Evolutionary conservation across 129 eudicot genomes (phyloP).

Genomic region (Tagetes patula): DNA sequence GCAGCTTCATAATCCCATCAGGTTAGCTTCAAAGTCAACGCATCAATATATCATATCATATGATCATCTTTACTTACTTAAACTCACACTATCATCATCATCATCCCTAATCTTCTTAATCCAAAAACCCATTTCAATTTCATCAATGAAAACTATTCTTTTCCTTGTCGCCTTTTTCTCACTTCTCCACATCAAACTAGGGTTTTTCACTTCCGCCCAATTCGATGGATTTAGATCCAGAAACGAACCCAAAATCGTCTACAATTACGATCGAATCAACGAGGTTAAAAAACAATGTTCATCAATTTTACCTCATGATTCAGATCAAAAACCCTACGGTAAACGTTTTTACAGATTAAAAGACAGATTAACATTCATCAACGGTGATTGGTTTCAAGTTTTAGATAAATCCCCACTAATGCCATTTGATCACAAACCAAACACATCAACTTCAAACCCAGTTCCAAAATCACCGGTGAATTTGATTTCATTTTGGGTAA

Average conservation of each 20-base stretch:
- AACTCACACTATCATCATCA: background rate
- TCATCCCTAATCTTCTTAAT: slow-evolving; percentile 12
- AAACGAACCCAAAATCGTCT: slow-evolving; percentile 37
- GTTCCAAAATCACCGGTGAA: slow-evolving; percentile 54
- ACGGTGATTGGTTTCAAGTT: slow-evolving; percentile 94
- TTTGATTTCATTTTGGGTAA: slow-evolving; percentile 73
- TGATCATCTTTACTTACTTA: background rate
- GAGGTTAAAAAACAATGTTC: slow-evolving; percentile 68
- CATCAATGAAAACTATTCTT: slow-evolving; percentile 37
- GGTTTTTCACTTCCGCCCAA: slow-evolving; percentile 26
- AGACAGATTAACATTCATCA: slow-evolving; percentile 59
- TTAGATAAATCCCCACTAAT: slow-evolving; percentile 59
- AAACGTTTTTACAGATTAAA: slow-evolving; percentile 43
- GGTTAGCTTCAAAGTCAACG: slow-evolving; percentile 25
- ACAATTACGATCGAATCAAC: slow-evolving; percentile 57
- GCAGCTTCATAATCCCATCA: slow-evolving; percentile 11
- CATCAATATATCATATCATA: background rate
- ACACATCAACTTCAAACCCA: background rate
- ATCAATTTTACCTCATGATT: slow-evolving; percentile 44
- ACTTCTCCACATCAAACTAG: background rate
- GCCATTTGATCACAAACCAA: slow-evolving; percentile 62
- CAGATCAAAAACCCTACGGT: slow-evolving; percentile 49
- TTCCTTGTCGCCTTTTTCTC: slow-evolving; percentile 35
- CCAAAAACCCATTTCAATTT: background rate
- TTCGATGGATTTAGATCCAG: slow-evolving; percentile 28